phyloP scores from a whole-genome alignment of 352 stramenopile genomes.

The Aphanomyces euteiches region DNA sequence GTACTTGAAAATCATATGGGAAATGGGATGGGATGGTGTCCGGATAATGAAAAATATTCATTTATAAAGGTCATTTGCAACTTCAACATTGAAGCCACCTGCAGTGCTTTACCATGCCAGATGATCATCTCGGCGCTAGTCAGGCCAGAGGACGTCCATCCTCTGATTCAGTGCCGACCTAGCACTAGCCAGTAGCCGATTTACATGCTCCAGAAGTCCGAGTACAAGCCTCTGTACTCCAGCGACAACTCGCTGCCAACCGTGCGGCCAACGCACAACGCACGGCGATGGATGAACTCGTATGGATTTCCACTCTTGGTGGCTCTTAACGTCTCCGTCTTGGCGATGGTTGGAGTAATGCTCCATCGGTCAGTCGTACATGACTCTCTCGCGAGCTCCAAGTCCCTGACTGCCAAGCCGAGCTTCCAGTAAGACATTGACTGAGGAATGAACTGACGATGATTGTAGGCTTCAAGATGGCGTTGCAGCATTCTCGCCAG shows the following conservation, averaged over 20 bases:
- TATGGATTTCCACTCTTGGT: constrained; percentile 7
- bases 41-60: background rate
- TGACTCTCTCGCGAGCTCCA: background rate
- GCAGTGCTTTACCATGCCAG: too few relatives aligned
- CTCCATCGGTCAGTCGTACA: background rate
- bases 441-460: too few relatives aligned
- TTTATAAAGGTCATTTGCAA: background rate
- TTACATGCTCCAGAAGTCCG: background rate
- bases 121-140: too few relatives aligned
- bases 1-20: too few relatives aligned
- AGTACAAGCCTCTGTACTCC: background rate
- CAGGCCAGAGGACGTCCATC: too few relatives aligned
- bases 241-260: background rate
- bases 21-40: background rate
- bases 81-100: background rate
- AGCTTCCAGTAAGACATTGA: too few relatives aligned
- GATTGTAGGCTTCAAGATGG: background rate
- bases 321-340: background rate
- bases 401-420: too few relatives aligned
- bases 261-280: background rate
- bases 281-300: background rate
- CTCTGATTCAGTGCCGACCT: too few relatives aligned
- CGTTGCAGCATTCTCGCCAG: constrained; percentile 35
- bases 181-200: background rate
- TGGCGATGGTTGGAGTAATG: constrained; percentile 1